Percentiles rank a stretch among this genome's conserved stretches.
phyloP scores from a whole-genome alignment of 768 basidiomycete genomes.

The Leucocoprinus birnbaumii region DNA sequence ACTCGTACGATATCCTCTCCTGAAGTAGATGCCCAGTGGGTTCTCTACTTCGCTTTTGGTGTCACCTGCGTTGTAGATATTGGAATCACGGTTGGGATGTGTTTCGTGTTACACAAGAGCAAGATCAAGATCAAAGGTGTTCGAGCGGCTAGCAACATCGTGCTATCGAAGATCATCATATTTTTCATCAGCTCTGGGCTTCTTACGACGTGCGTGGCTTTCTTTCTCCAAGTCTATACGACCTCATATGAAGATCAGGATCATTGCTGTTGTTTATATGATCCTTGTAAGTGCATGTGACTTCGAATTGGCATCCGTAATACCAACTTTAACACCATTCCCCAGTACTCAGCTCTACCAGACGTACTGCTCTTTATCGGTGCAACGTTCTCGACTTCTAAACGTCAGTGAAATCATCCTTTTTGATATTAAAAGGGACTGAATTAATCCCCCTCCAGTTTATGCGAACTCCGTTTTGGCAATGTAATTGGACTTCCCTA shows the following conservation, averaged over 20 bases:
- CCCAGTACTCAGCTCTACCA: constrained; percentile 3
- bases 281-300: background rate
- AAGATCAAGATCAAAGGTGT: constrained; percentile 8
- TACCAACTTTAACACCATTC: background rate
- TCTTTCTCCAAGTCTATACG: no score
- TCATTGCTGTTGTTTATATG: constrained; percentile 9
- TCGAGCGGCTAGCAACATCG: background rate
- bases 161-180: constrained; percentile 12
- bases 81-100: constrained; percentile 10
- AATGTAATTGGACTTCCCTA: background rate
- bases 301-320: background rate
- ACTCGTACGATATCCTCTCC: background rate
- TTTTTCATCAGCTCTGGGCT: constrained; percentile 11
- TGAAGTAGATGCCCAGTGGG: background rate
- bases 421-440: background rate
- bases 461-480: constrained; percentile 11
- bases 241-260: background rate
- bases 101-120: background rate
- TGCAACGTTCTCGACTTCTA: constrained; percentile 10
- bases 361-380: constrained; percentile 5
- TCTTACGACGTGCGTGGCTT: background rate
- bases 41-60: constrained; percentile 5
- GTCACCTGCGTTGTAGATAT: constrained; percentile 10
- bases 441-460: background rate
- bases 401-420: background rate